Conservation (phyloP, 176 grass and related monocot genomes). For the Saccharum officinarum region DNA sequence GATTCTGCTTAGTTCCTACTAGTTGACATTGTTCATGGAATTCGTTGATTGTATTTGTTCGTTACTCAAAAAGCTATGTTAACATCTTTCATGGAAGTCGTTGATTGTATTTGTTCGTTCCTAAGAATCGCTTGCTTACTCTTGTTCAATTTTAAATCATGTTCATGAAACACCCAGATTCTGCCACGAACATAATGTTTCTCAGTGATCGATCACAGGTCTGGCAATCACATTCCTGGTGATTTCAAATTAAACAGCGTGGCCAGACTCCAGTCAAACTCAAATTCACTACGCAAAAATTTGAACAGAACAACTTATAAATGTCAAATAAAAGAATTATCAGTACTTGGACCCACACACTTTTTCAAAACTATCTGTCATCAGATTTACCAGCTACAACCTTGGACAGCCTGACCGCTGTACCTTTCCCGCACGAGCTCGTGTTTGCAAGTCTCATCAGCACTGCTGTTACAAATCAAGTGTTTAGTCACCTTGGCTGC, state of each 20-base stretch:
- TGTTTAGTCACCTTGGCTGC: constrained; percentile 1
- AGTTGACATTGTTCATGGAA: not conserved
- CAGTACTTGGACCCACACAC: not conserved
- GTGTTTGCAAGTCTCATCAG: constrained; percentile 62
- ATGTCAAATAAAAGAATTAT: constrained; percentile 31
- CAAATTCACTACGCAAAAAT: not conserved
- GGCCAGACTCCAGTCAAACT: not conserved
- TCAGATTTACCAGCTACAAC: constrained; percentile 40
- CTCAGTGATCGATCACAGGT: too few relatives aligned
- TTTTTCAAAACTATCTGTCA: constrained; percentile 18
- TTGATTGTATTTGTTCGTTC: not conserved
- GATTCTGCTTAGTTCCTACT: constrained; percentile 4
- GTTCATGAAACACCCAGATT: not conserved
- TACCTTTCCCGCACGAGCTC: constrained; percentile 38
- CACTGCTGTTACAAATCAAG: constrained; percentile 19
- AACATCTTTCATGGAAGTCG: not conserved
- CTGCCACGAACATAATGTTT: not conserved
- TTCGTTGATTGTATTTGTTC: not conserved
- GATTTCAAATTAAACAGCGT: not conserved
- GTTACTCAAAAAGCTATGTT: not conserved
- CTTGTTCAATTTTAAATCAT: not conserved
- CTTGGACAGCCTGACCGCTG: constrained; percentile 50
- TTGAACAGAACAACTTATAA: not conserved
- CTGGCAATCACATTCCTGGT: not conserved
- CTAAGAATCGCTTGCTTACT: not conserved